Base-by-base conservation (phyloP, 31 red algal genomes). In the Odonthalia washingtoniensis region DNA sequence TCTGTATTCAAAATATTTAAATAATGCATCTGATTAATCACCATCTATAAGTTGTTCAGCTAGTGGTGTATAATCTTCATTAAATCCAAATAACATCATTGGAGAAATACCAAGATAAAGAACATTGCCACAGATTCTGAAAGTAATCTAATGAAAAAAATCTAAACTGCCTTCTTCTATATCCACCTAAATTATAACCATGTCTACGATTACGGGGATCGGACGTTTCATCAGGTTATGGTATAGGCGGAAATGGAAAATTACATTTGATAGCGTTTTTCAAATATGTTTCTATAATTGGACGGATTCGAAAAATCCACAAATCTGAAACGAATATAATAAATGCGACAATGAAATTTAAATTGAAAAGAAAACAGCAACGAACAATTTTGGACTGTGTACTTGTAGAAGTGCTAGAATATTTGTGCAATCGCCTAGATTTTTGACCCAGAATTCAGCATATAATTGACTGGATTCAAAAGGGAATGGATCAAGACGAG, bases 291-390 rank as follows among this genome's bases (percentile, higher is more conserved):
- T 95, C 91, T 21, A 95, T 66, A 34, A n/a, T 34, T 16, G 93
- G 93, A 3, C 93, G 93, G 32, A 95, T 86, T 63, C 83, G 86
- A 40, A 86, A 95, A 30, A 95, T 95, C 93, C 93, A 95, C 26
- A 90, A 43, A 65, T 95, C 78, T 21, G 93, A 95, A 37, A 95
- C 93, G 43, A 95, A 95, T 1, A 87, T 63, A 18, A 95, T 68
- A 62, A 95, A 90, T 24, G 87, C 93, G 32, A 95, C 77, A 38
- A 90, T 95, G 38, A 44, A 33, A 95, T 67, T 2, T 76, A 65
- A 64, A 83, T 87, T 30, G 93, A 77, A 12, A 90, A 32, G 53
- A 89, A 95, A 44, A 87, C 42, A 33, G 87, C 87, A 33, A 70
- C 93, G 72, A 86, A 87, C 34, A 95, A 87, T n/a, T 33, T 45